Base-by-base conservation (phyloP, 805 yeast genomes). In the Wickerhamiella nectarea region DNA sequence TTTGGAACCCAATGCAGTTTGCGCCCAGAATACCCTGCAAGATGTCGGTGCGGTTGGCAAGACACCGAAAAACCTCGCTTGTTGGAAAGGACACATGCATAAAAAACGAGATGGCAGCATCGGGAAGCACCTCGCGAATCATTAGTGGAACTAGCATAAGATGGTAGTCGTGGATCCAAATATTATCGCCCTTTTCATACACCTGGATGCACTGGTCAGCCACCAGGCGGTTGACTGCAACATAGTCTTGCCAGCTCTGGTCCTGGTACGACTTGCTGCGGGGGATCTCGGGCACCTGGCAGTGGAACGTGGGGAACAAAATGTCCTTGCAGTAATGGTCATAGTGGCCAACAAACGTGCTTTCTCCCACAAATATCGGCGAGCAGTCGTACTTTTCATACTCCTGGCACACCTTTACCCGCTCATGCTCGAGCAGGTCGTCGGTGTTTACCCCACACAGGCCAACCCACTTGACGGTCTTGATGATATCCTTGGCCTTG, bases 111-210 rank as follows among this genome's bases (percentile, higher is more conserved):
- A 91, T 86, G 49, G 80, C 76, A 1, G 94, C 96, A 46, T 75
- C 60, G 4, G 96, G 95, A 18, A 86, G 59, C 50, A 69, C 63
- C 46, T 75, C 69, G 48, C 95, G 71, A 43, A 91, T 65, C 80
- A 91, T 75, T 49, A 81, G 82, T 0, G 99, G 99, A 41, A 91
- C 70, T 19, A 91, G 65, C 99, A 91, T 91, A 56, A 91, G 69
- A 62, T 91, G 98, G 63, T 91, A 91, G 63, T 91, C 99, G 61
- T 91, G 98, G 34, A 91, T 89, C 99, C 99, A 91, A 12, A 93
- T 80, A 53, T 86, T 66, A 58, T 91, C 99, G 46, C 81, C 78
- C 49, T 85, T 94, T 24, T 76, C 68, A 33, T 82, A 78, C 53
- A 75, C 75, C 17, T 70, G 63, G 9, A 83, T 76, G 46, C 91